A percentile compares a stretch with the other conserved stretches of the same genome.
Conservation (phyloP, 805 yeast genomes). For the Starmerella vaccinii region DNA sequence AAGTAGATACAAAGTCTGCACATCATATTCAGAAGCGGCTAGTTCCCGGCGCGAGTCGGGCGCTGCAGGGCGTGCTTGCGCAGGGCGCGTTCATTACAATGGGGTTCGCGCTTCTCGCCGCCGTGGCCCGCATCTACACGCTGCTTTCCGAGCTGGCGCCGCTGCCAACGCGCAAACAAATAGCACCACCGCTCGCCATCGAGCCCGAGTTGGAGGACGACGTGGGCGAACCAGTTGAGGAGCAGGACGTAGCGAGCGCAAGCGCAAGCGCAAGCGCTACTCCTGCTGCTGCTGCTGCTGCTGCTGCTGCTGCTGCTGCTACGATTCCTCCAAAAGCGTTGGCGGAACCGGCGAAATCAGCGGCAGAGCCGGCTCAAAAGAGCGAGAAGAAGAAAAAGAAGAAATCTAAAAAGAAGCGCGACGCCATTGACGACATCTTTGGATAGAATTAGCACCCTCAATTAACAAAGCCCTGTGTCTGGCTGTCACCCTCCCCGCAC, state of each 20-base stretch:
- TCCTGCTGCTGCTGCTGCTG: neutral
- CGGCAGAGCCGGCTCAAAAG: neutral
- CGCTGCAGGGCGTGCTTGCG: constrained; percentile 57
- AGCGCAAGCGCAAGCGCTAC: neutral
- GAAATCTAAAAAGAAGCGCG: constrained; percentile 38
- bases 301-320: neutral
- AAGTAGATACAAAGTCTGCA: constrained; percentile 14
- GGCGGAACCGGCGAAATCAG: neutral
- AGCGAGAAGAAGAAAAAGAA: constrained; percentile 13
- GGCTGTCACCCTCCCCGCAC: no score
- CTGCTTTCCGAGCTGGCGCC: constrained; percentile 15
- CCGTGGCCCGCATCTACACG: constrained; percentile 38
- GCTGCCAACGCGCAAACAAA: neutral
- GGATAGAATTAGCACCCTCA: constrained; percentile 33
- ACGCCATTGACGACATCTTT: constrained; percentile 66
- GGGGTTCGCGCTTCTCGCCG: constrained; percentile 59
- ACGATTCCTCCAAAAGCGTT: neutral
- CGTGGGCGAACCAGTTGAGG: constrained; percentile 6
- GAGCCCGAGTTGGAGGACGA: neutral
- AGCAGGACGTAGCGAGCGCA: neutral
- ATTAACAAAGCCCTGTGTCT: neutral
- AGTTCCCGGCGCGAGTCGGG: constrained; percentile 43
- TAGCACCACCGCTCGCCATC: neutral
- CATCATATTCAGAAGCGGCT: constrained; percentile 32
- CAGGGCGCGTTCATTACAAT: constrained; percentile 67